Evolutionary conservation across 257 asterid genomes (phyloP).

Genomic region (Ilex aquifolium): DNA sequence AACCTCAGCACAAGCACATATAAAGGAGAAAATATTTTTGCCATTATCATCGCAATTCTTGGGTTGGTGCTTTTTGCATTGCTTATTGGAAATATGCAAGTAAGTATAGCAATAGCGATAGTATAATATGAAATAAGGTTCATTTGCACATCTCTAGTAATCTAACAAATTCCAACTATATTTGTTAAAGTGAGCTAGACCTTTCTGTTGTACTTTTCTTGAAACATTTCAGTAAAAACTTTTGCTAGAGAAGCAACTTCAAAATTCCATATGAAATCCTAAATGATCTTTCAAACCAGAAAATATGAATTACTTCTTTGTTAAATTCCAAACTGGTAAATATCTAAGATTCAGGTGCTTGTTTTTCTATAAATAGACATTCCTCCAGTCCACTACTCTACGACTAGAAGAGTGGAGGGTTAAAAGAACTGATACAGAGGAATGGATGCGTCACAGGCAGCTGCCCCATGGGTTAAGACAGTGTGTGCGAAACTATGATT

Average conservation of each 20-base stretch:
- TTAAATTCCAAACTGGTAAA: no score
- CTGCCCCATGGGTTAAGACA: conserved; percentile 54
- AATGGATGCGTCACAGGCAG: conserved; percentile 74
- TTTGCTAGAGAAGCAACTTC: no score
- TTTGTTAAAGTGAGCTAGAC: no score
- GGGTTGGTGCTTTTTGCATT: conserved; percentile 64
- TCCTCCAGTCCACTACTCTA: conserved; percentile 49
- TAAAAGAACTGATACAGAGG: conserved; percentile 50
- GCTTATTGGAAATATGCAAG: conserved; percentile 82
- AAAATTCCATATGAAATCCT: no score
- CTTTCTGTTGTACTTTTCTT: no score
- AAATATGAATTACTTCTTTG: no score
- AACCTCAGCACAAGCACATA: conserved; percentile 49
- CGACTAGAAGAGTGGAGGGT: conserved; percentile 79
- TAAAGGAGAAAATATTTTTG: conserved; percentile 54
- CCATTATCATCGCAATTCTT: conserved; percentile 51
- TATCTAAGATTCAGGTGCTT: no score
- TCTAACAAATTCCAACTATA: no score
- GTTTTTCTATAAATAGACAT: conserved; percentile 22
- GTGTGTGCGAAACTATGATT: conserved; percentile 46
- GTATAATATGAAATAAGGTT: no score
- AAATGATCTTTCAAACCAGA: no score
- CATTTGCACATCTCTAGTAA: no score
- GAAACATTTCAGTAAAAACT: no score
- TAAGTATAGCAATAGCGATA: conserved; percentile 15